These are phyloP conservation scores for Lineolata rhizophorae DNA, from an alignment of 495 filamentous ascomycete species.

Conservation along the genomic window DNA sequence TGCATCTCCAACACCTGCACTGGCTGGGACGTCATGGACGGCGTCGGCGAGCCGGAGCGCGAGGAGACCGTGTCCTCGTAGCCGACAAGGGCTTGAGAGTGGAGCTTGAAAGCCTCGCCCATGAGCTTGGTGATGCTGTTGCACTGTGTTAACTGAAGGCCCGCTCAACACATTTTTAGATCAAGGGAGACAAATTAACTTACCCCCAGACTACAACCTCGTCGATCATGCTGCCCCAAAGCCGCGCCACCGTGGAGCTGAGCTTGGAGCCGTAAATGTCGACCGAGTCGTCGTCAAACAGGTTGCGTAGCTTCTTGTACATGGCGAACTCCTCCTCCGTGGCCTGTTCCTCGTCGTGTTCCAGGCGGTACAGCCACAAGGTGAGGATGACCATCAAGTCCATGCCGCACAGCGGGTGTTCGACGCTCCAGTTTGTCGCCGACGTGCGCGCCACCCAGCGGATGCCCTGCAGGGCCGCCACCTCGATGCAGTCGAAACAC, in stretches of 20 bases:
- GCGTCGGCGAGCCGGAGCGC: constrained; percentile 14
- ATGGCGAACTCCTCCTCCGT: constrained; percentile 79
- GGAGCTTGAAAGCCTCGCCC: constrained; percentile 95
- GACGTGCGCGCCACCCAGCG: constrained; percentile 95
- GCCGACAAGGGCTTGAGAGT: constrained; percentile 79
- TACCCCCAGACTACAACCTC: constrained; percentile 98
- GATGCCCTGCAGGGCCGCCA: constrained; percentile 80
- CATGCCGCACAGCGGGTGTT: constrained; percentile 90
- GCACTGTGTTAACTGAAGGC: constrained; percentile 15
- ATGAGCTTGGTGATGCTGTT: constrained; percentile 85
- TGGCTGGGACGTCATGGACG: constrained; percentile 13
- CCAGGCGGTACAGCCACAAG: constrained; percentile 93
- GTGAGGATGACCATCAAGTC: constrained; percentile 98
- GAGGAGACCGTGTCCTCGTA: constrained; percentile 54
- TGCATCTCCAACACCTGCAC: constrained; percentile 17
- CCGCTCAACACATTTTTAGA: neutral
- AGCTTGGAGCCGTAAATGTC: constrained; percentile 59
- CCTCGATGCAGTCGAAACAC: constrained; percentile 96
- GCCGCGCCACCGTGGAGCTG: constrained; percentile 76
- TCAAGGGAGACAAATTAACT: constrained; percentile 17
- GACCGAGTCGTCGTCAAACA: constrained; percentile 78
- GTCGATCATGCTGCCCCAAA: constrained; percentile 97
- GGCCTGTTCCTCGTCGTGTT: constrained; percentile 92
- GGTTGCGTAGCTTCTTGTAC: constrained; percentile 83
- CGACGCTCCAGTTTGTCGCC: constrained; percentile 96